Evolutionary conservation across 225 moss, liverwort and hornwort species (phyloP).

Genomic region (Takakia lepidozioides): DNA sequence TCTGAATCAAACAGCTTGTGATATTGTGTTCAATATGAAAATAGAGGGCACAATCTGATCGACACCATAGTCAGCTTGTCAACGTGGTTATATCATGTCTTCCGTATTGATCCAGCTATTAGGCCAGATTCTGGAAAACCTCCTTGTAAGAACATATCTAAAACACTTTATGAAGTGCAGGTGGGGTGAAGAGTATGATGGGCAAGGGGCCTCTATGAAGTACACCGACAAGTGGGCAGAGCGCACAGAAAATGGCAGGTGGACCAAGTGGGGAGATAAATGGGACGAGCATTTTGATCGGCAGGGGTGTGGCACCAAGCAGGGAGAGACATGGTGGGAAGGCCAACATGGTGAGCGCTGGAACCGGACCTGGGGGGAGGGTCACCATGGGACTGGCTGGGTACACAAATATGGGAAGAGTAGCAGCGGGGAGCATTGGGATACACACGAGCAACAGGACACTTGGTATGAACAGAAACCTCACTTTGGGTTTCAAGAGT

Average conservation of each 20-base stretch:
- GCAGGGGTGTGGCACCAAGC: slow-evolving; percentile 63
- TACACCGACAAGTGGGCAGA: slow-evolving; percentile 99
- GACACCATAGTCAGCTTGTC: too few relatives aligned
- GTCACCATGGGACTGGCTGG: slow-evolving; percentile 87
- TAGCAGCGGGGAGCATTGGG: slow-evolving; percentile 96
- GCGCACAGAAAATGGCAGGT: slow-evolving; percentile 53
- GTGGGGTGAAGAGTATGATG: slow-evolving; percentile 95
- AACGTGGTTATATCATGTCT: too few relatives aligned
- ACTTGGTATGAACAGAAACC: slow-evolving; percentile 73
- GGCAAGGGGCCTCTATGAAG: slow-evolving; percentile 82
- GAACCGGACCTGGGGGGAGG: slow-evolving; percentile 97
- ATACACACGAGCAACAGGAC: slow-evolving; percentile 61
- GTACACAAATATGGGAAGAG: slow-evolving; percentile 97
- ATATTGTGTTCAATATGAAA: too few relatives aligned
- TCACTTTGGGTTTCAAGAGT: slow-evolving; percentile 83
- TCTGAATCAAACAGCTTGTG: too few relatives aligned
- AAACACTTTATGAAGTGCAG: too few relatives aligned
- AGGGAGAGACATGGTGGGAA: slow-evolving; percentile 96
- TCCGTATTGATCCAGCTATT: too few relatives aligned
- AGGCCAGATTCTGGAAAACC: too few relatives aligned
- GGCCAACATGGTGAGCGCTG: slow-evolving; percentile 60
- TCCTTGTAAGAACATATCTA: too few relatives aligned
- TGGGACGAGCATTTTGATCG: slow-evolving; percentile 90
- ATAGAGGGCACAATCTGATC: too few relatives aligned
- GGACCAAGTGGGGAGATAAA: slow-evolving; percentile 99